Conservation (phyloP, 441 rosid genomes). For the Corymbia calophylla region DNA sequence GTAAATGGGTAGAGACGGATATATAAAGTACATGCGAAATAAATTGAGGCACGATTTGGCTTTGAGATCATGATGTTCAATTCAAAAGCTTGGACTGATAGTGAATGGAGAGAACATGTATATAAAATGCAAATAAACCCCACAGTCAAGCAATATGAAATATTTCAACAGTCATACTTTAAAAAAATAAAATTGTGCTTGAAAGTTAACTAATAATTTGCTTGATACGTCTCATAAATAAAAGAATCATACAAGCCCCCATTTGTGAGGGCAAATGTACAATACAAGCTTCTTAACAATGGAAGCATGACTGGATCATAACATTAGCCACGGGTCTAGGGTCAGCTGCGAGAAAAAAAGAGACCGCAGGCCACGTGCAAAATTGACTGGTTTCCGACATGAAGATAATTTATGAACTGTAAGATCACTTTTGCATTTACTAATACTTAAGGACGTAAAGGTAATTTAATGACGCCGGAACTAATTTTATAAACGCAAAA, state of each 20-base stretch:
- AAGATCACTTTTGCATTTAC: not conserved
- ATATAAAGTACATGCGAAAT: no score
- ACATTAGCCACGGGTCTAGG: not conserved
- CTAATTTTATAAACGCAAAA: not conserved
- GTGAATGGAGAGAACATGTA: no score
- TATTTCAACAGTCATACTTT: no score
- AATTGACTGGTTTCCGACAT: not conserved
- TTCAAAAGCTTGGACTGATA: no score
- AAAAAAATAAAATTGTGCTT: no score
- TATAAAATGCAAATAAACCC: no score
- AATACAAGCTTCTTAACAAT: not conserved
- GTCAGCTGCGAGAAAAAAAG: no score
- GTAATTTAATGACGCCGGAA: not conserved
- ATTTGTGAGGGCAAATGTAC: not conserved
- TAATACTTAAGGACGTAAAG: not conserved
- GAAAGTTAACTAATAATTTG: not conserved
- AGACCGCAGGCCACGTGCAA: not conserved
- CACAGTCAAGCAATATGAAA: no score
- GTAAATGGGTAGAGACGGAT: fast-evolving
- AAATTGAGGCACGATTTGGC: no score
- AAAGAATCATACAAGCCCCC: not conserved
- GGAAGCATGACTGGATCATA: not conserved
- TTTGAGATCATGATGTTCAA: no score
- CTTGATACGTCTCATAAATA: not conserved
- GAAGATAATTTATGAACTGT: not conserved